Base-by-base conservation (phyloP, 2,329 filamentous ascomycete species). In the Aspergillus flavus region DNA sequence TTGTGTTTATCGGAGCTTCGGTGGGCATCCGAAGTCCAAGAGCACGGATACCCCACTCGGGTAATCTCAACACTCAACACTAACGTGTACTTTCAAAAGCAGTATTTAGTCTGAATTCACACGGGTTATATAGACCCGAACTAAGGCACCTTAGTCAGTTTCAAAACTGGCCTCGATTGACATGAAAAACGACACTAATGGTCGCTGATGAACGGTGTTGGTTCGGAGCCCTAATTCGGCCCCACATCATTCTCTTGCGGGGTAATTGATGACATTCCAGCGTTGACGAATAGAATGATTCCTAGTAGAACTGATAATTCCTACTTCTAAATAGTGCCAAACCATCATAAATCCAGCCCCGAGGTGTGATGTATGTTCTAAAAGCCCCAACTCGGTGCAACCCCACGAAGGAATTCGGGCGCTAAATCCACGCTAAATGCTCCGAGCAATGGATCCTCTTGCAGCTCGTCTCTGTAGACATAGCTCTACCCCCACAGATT, bases 151-250 rank as follows among this genome's bases (percentile, higher is more conserved):
- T n/a, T n/a, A 2, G 39, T 41, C 10, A n/a, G 4, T 10, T 3
- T 41, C 19, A 0, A n/a, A n/a, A 6, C 36, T 6, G 19, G 39
- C 39, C 39, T 4, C 16, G 2, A 41, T 41, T 41, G 39, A n/a
- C 39, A 0, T 4, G 39, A 2, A 10, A 19, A 41, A 4, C 2
- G 1, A 7, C 6, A n/a, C 16, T n/a, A n/a, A 9, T 7, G 39
- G 39, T 10, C 16, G 1, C 16, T 41, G 16, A 41, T n/a, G 6
- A 1, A 41, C 2, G 19, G 39, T 10, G 6, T 48, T 26, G 45
- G 45, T 16, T 48, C 45, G 45, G 45, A 48, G 45, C 45, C 21
- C 45, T 48, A 48, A 14, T 26, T 48, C 45, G 45, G 45, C 45
- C 45, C 45, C 45, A 48, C 45, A 48, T 3, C 3, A 26, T 7